These are phyloP conservation scores for Pseudocercospora ulei DNA, from an alignment of 2,329 filamentous ascomycete genomes.

Conservation along the genomic window DNA sequence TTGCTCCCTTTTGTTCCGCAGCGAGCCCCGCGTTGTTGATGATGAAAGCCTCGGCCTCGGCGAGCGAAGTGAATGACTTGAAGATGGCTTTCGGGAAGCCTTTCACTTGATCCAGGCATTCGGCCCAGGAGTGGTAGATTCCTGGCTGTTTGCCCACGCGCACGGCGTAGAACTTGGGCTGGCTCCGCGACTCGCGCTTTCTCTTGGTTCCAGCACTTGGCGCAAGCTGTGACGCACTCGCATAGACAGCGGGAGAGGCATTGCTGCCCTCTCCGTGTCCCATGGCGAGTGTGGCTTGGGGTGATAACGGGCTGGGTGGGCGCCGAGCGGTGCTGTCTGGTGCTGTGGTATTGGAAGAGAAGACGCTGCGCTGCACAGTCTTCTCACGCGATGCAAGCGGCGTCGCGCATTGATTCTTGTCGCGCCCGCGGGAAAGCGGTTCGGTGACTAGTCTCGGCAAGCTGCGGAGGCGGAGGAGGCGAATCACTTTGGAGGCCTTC, in stretches of 20 bases:
- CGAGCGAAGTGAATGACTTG: conserved; percentile 64
- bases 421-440: not conserved
- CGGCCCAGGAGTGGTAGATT: conserved; percentile 54
- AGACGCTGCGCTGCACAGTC: too few species aligned
- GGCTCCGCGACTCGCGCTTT: conserved; percentile 41
- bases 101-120: conserved; percentile 53
- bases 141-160: conserved; percentile 51
- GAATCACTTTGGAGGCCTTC: conserved; percentile 2
- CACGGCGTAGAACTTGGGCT: conserved; percentile 55
- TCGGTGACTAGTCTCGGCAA: not conserved
- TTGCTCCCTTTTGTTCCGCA: conserved; percentile 29
- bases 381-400: too few species aligned
- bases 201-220: conserved; percentile 43
- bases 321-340: not conserved
- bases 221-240: conserved; percentile 7
- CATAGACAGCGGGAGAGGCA: conserved; percentile 27
- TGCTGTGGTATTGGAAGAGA: not conserved
- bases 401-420: conserved; percentile 5
- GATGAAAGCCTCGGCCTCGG: conserved; percentile 71
- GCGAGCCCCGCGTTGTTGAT: conserved; percentile 48
- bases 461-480: conserved; percentile 3
- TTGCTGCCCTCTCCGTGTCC: conserved; percentile 29
- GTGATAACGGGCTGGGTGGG: not conserved
- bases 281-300: conserved; percentile 5
- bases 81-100: conserved; percentile 48